These are phyloP conservation scores for Inonotus hispidus DNA, from an alignment of 1,284 basidiomycete species.

Conservation along the genomic window DNA sequence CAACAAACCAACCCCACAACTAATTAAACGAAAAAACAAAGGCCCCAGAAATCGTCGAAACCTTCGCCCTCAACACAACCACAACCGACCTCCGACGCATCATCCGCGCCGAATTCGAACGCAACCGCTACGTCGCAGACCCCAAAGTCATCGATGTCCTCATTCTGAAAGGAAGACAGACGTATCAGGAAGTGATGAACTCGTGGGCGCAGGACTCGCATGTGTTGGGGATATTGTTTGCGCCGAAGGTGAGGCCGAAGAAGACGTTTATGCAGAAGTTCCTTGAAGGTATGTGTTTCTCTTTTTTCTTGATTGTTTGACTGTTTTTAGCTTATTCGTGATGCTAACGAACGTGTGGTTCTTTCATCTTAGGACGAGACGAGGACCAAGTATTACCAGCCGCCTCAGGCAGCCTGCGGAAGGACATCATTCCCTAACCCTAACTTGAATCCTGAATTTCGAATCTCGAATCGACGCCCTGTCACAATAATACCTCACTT, in stretches of 20 bases:
- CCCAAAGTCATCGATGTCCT: constrained; percentile 83
- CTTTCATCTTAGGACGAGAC: constrained; percentile 23
- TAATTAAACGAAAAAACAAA: no score
- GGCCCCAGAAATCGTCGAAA: constrained; percentile 85
- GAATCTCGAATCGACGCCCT: no score
- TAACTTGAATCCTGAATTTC: no score
- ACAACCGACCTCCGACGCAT: constrained; percentile 79
- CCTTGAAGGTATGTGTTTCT: constrained; percentile 59
- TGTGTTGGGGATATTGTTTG: constrained; percentile 60
- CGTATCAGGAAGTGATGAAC: constrained; percentile 95
- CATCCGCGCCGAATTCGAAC: constrained; percentile 86
- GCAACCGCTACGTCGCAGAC: constrained; percentile 81
- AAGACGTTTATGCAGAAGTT: constrained; percentile 82
- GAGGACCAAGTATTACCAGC: constrained; percentile 20
- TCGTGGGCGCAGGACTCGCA: constrained; percentile 87
- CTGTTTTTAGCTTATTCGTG: neutral
- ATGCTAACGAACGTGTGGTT: no score
- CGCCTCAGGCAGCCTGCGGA: constrained; percentile 11
- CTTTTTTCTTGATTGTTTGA: neutral
- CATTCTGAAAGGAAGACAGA: constrained; percentile 80
- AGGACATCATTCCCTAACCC: constrained; percentile 11
- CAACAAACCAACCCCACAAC: constrained; percentile 13
- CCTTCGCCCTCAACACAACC: constrained; percentile 84
- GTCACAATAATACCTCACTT: no score
- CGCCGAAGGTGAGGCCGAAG: constrained; percentile 43